Conservation (phyloP, 2,329 filamentous ascomycete genomes). For the Pseudomassariella vexata region DNA sequence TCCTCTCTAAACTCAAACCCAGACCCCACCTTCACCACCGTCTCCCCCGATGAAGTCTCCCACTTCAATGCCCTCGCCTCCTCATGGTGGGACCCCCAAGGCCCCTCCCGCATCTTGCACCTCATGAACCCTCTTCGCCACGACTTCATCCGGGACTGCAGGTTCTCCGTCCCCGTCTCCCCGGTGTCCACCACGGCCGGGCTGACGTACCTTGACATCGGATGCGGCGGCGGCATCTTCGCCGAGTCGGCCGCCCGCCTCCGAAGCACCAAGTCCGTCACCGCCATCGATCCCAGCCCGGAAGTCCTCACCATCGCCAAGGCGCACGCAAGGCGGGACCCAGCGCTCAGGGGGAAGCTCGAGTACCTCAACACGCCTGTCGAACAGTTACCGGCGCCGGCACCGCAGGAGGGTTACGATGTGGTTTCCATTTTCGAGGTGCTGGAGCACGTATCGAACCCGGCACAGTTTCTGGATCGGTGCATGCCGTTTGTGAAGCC, state of each 20-base stretch:
- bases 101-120: slow-evolving; percentile 85
- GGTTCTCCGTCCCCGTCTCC: slow-evolving; percentile 44
- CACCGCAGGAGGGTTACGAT: slow-evolving; percentile 52
- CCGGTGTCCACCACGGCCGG: slow-evolving; percentile 27
- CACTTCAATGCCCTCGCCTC: slow-evolving; percentile 93
- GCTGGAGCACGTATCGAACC: slow-evolving; percentile 81
- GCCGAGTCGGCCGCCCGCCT: slow-evolving; percentile 78
- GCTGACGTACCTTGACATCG: slow-evolving; percentile 79
- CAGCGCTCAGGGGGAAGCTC: slow-evolving; percentile 57
- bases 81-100: slow-evolving; percentile 95
- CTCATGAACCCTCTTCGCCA: slow-evolving; percentile 97
- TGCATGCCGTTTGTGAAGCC: slow-evolving; percentile 75
- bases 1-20: slow-evolving; percentile 5
- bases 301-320: slow-evolving; percentile 71
- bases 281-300: slow-evolving; percentile 72
- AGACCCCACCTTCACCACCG: slow-evolving; percentile 51
- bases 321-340: slow-evolving; percentile 70
- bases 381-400: slow-evolving; percentile 55
- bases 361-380: slow-evolving; percentile 72
- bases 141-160: slow-evolving; percentile 77
- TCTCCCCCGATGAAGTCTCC: slow-evolving; percentile 83
- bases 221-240: slow-evolving; percentile 95
- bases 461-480: slow-evolving; percentile 65
- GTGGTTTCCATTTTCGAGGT: slow-evolving; percentile 90
- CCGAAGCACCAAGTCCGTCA: slow-evolving; percentile 55